Evolutionary conservation across 202 grass and related monocot genomes (phyloP).

Genomic region (Zizania palustris): DNA sequence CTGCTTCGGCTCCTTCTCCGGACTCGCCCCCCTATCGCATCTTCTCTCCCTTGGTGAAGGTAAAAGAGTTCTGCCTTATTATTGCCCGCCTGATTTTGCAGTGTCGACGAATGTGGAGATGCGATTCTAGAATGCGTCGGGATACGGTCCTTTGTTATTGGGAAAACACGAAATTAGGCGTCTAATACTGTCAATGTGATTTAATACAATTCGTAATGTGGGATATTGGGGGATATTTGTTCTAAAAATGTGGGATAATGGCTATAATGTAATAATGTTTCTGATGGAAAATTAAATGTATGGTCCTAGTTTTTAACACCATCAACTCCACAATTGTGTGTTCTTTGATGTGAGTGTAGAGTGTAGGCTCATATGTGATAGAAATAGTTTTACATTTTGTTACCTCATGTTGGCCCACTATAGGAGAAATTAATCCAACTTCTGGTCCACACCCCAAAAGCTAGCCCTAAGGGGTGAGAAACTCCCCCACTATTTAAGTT

Average conservation of each 20-base stretch:
- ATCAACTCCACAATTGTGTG: not conserved
- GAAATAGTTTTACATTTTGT: not conserved
- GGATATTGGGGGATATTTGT: no score
- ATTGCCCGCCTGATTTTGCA: not conserved
- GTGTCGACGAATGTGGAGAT: not conserved
- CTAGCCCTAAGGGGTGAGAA: no score
- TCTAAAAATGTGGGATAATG: not conserved
- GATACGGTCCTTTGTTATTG: not conserved
- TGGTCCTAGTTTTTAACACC: not conserved
- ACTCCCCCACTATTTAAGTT: no score
- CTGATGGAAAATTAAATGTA: not conserved
- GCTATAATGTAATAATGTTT: not conserved
- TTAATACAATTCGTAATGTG: not conserved
- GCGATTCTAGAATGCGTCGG: not conserved
- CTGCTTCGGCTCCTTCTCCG: conserved; percentile 53
- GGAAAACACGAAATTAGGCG: not conserved
- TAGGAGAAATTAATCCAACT: no score
- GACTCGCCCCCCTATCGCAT: conserved; percentile 43
- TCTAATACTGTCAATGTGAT: not conserved
- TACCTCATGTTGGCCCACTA: no score
- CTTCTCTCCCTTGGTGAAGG: conserved; percentile 40
- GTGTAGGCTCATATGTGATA: not conserved
- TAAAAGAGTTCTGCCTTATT: conserved; percentile 20
- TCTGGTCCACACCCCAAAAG: no score
- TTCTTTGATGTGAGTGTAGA: not conserved